Base-by-base conservation (phyloP, 176 grass and related monocot genomes). In the Typha latifolia region DNA sequence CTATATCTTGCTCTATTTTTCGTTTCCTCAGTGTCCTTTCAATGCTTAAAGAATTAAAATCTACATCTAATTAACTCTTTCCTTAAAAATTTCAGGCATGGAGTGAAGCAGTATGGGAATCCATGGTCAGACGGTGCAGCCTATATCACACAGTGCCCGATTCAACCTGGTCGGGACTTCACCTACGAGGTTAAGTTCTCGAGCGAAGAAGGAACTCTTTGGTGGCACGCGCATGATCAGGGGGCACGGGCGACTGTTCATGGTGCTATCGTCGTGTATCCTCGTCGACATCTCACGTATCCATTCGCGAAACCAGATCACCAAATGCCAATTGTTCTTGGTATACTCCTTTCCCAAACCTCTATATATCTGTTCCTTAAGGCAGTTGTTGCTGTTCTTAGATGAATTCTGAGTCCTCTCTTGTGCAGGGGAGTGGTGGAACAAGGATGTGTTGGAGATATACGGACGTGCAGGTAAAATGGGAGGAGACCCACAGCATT, bases 181-280 rank as follows among this genome's bases (percentile, higher is more conserved):
- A 21, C 78, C 22, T 77, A 85, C 69, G 69, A 78, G 7, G 72
- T 85, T 74, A 32, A 64, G 12, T 68, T 85, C 24, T 12, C 59
- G 4, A 61, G 47, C 0, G 73, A 86, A 59, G 47, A 62, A 0
- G 84, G 84, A 1, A 85, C 82, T 4, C 52, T 84, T 7, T 84
- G 82, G 82, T 84, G 82, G 82, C 82, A 84, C 53, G 67, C 83
- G 3, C 84, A 86, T 31, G 52, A 52, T 27, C 37, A 71, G 1
- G 69, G 32, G 64, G 65, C 77, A 16, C 66, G 84, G 3, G 29
- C 78, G 20, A 74, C 74, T 26, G 2, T 82, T 20, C 26, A 55
- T 2, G 84, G 84, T 4, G 79, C 66, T 11, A 22, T 86, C 32
- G 12, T 82, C 16, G 14, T 86, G 15, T 64, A 52, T 1, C 84